Base-by-base conservation (phyloP, 257 asterid species). In the Asclepias syriaca region DNA sequence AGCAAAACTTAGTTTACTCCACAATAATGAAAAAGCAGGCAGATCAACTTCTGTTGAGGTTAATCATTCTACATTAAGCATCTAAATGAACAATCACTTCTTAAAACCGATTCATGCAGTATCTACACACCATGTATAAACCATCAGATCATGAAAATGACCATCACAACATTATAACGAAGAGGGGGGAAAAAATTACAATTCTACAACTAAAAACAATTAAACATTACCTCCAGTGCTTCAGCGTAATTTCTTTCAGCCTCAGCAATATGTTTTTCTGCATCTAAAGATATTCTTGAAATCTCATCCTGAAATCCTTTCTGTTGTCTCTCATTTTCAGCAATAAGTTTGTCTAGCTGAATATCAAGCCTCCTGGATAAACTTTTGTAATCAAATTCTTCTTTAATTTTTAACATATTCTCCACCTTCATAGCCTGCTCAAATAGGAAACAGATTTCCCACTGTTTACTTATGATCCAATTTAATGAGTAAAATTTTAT, bases 341-440 rank as follows among this genome's bases (percentile, higher is more conserved):
- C 93, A 40, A 83, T 88, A 67, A 87, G 82, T 81, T 88, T 86
- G 82, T 89, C 96, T 77, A 89, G 68, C 74, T 89, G 90, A 48
- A 84, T 81, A 66, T 89, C 96, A 75, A 92, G 96, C 80, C 84
- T 86, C 84, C 93, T 85, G n/a, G 96, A 86, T 75, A 87, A 89
- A 81, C 93, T 85, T 84, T 85, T 89, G 83, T 89, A 91, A 81
- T 91, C 97, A 80, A 87, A 91, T 81, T 89, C 96, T 83, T 89
- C 95, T 78, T 89, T 91, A 48, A 89, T 75, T 83, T 87, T 91
- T 77, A 91, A 74, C 97, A 86, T 89, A 77, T 91, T 91, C 88
- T 91, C 95, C 66, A 92, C 95, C 83, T 92, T 92, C 96, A 89
- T 88, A 64, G 97, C 97, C 97, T 92, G 93, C 55, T 76, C 64